Base-by-base conservation (phyloP, 148 eudicot genomes). In the Rhododendron henanense region DNA sequence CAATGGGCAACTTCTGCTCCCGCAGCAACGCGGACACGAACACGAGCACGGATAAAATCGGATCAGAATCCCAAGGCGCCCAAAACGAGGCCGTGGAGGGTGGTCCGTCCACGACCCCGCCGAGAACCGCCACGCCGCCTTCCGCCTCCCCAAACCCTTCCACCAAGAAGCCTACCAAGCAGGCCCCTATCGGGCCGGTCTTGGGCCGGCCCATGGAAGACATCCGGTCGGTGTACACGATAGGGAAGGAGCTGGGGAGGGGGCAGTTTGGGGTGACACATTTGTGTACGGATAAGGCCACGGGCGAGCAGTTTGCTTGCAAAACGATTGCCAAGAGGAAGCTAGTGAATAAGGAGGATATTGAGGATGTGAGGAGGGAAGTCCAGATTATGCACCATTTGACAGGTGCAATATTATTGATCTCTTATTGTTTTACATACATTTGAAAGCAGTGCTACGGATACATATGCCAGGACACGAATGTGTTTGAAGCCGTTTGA, bases 301-400 rank as follows among this genome's bases (percentile, higher is more conserved):
- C 91, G 2, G 94, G 95, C 19, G 93, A 92, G 77, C 97, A 92
- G 69, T 93, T 91, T 13, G 97, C 97, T 2, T 92, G 95, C 85
- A 94, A 94, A 87, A 94, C 95, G 0, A 94, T 94, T 18, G 97
- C 98, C 3, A 96, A 96, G 90, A 90, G 99, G 89, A 96, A 96
- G 87, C 91, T 96, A 31, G 93, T 90, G 10, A 94, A 91, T 86
- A 94, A 96, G 90, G 99, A 94, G 90, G 99, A 96, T 71, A 91
- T 96, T 21, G 99, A 96, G 91, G 99, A 96, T 87, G 99, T 96
- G 1, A 90, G 93, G 84, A 90, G 98, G 77, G 99, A 96, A 82
- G 98, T 96, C 33, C 98, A 96, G 86, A 96, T 96, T 50, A 96
- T 96, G 99, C 90, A 94, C 76, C 98, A 96, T 83, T 73, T 94